A percentile compares a stretch with the other conserved stretches of the same genome.
Evolutionary conservation across 805 yeast genomes (phyloP).

Genomic region (Teunomyces lycoperdinae): DNA sequence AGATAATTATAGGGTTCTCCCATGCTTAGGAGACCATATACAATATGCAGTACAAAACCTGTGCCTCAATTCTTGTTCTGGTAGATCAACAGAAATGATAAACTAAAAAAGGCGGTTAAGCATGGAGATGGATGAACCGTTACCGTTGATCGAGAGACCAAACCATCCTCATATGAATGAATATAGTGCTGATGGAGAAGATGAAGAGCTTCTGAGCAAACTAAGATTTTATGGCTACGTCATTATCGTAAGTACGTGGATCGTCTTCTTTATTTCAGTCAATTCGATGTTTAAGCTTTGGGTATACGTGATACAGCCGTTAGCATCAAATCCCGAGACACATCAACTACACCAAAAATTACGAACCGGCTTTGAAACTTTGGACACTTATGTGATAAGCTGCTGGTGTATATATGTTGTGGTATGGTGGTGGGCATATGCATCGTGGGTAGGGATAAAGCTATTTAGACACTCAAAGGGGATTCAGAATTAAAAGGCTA

Average conservation of each 20-base stretch:
- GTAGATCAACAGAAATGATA: not conserved
- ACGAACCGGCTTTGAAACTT: constrained; percentile 12
- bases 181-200: constrained; percentile 7
- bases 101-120: not conserved
- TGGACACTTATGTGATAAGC: constrained; percentile 31
- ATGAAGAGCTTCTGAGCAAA: constrained; percentile 6
- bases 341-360: constrained; percentile 11
- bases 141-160: constrained; percentile 19
- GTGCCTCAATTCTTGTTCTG: not conserved
- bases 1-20: too few species aligned
- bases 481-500: constrained; percentile 22
- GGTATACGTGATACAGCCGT: constrained; percentile 32
- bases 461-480: constrained; percentile 78
- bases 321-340: constrained; percentile 12
- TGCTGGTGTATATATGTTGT: constrained; percentile 41
- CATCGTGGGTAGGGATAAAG: constrained; percentile 79
- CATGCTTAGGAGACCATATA: too few species aligned
- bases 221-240: constrained; percentile 24
- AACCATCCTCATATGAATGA: constrained; percentile 3
- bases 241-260: constrained; percentile 30
- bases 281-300: constrained; percentile 36
- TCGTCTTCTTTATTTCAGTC: constrained; percentile 29
- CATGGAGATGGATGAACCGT: constrained; percentile 12
- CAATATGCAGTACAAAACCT: not conserved
- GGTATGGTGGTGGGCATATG: constrained; percentile 62